Base-by-base conservation (phyloP, 495 filamentous ascomycete genomes). In the Pseudevernia furfuracea region DNA sequence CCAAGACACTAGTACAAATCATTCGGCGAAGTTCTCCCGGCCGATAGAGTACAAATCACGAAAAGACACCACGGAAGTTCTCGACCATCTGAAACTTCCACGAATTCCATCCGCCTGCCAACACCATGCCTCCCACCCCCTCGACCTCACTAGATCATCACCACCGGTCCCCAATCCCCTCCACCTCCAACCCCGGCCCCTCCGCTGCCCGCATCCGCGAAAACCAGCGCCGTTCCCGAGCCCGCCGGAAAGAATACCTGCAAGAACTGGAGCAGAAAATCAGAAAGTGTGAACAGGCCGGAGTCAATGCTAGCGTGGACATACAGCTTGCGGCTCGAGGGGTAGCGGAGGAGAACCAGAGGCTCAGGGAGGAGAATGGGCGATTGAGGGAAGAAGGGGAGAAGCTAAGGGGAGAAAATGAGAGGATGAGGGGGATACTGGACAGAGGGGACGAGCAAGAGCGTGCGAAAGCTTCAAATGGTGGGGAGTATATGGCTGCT, bases 141-240 rank as follows among this genome's bases (percentile, higher is more conserved):
- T 55, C 30, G 8, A 9, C 52, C 28, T 34, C 30, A 15, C 0
- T 5, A 19, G 28, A 14, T 53, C 25, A 17, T 4, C 49, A 53
- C 0, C 4, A 14, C 14, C 15, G 17, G 14, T 55, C 30, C 6
- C 30, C 14, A 17, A 32, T 5, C 1, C 0, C 39, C 5, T 25
- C 38, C 21, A n/a, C 25, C 52, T 23, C 61, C 23, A 63, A 8
- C n/a, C 21, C 52, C 1, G n/a, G 23, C 48, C 28, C 52, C 4
- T 17, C 55, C 53, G 38, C 61, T 23, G 39, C 52, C 39, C 66
- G 68, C 39, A 60, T 70, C 56, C 81, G 90, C n/a, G 88, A 92
- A 57, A 94, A 94, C 72, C 90, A 94, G 70, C 83, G 90, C 52
- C 87, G 85, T 44, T 91, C 87, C 56, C 85, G 90, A 32, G 89